Evolutionary conservation across 805 yeast species (phyloP).

Genomic region (Metschnikowia vanudenii): DNA sequence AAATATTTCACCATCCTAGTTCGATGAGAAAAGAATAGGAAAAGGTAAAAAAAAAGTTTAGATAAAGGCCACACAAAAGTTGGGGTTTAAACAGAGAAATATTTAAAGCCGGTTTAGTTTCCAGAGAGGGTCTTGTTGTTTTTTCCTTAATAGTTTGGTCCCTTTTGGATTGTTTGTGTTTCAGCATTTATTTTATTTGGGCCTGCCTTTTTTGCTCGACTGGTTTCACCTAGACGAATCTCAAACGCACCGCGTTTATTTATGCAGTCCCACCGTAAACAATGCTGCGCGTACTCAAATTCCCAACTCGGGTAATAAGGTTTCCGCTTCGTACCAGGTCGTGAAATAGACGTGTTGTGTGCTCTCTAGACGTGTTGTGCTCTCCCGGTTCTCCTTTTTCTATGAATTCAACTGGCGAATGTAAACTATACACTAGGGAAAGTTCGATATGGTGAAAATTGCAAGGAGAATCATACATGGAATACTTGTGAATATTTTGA

Average conservation of each 20-base stretch:
- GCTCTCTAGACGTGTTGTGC: too few relatives aligned
- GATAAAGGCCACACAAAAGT: neutral
- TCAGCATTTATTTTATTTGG: neutral
- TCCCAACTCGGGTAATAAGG: constrained; percentile 1
- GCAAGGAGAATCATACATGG: too few relatives aligned
- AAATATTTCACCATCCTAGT: too few relatives aligned
- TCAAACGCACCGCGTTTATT: neutral
- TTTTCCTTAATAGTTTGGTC: neutral
- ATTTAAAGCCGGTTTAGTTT: too few relatives aligned
- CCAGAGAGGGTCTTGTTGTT: neutral
- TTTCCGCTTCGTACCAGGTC: too few relatives aligned
- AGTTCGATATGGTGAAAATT: too few relatives aligned
- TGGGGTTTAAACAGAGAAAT: too few relatives aligned
- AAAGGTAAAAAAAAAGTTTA: neutral
- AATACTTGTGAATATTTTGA: too few relatives aligned
- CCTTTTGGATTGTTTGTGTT: neutral
- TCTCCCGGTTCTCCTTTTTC: too few relatives aligned
- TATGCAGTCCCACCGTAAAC: constrained; percentile 1
- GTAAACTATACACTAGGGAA: neutral
- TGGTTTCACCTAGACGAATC: neutral
- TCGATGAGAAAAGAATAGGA: too few relatives aligned
- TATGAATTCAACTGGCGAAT: too few relatives aligned
- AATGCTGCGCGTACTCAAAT: constrained; percentile 5
- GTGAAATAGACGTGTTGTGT: too few relatives aligned
- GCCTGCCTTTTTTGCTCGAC: neutral